phyloP scores from a whole-genome alignment of 169 alveolate species.

The Eimeria necatrix region DNA sequence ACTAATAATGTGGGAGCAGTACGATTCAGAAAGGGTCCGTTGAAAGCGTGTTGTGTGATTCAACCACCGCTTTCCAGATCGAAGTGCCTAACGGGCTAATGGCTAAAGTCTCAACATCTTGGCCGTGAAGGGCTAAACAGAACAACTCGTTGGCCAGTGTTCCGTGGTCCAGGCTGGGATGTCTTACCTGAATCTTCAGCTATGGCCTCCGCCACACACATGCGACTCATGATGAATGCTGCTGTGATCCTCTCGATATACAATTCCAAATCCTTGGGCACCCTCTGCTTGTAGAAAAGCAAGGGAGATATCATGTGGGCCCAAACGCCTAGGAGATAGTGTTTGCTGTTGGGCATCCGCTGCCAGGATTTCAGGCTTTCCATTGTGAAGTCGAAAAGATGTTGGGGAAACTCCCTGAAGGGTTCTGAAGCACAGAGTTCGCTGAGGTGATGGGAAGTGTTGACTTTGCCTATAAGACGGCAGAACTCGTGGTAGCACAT shows the following conservation, averaged over 20 bases:
- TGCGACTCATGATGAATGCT: slow-evolving; percentile 89
- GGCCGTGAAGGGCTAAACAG: no score
- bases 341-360: slow-evolving; percentile 93
- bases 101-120: no score
- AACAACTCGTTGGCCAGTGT: no score
- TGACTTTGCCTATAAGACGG: slow-evolving; percentile 93
- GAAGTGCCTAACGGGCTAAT: no score
- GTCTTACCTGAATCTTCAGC: slow-evolving; percentile 80
- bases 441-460: slow-evolving; percentile 93
- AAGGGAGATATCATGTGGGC: slow-evolving; percentile 94
- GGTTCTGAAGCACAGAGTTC: slow-evolving; percentile 82
- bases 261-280: slow-evolving; percentile 89
- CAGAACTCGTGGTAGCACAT: slow-evolving; percentile 95
- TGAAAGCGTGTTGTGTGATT: no score
- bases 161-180: not conserved
- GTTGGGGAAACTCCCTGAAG: slow-evolving; percentile 94
- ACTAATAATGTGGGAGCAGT: not conserved
- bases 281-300: slow-evolving; percentile 90
- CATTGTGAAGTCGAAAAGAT: slow-evolving; percentile 92
- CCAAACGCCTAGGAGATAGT: slow-evolving; percentile 95
- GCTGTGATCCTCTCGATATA: slow-evolving; percentile 88
- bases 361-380: slow-evolving; percentile 94
- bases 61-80: no score
- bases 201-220: slow-evolving; percentile 89
- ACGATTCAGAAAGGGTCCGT: no score